Evolutionary conservation across 495 filamentous ascomycete species (phyloP).

Genomic region (Trichocladium antarcticum): DNA sequence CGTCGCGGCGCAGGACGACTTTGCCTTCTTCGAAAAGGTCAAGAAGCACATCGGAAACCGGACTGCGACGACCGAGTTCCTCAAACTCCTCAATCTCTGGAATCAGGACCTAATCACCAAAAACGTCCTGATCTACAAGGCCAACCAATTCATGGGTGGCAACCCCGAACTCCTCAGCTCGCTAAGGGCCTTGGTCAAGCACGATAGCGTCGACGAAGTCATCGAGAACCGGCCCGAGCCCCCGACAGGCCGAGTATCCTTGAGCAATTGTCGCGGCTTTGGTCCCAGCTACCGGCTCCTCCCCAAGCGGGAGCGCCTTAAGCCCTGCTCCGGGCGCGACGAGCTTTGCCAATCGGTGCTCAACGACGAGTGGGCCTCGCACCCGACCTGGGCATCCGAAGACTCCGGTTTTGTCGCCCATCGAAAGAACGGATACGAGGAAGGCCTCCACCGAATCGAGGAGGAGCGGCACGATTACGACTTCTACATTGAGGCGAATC

Average conservation of each 20-base stretch:
- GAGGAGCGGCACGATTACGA: constrained; percentile 99
- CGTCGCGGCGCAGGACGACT: constrained; percentile 55
- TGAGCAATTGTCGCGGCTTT: constrained; percentile 85
- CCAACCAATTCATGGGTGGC: constrained; percentile 72
- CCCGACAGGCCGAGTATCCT: constrained; percentile 62
- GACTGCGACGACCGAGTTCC: constrained; percentile 80
- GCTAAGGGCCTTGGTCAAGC: constrained; percentile 69
- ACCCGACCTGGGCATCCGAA: constrained; percentile 98
- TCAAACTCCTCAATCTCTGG: constrained; percentile 91
- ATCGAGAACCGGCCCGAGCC: constrained; percentile 66
- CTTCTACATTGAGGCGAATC: constrained; percentile 90
- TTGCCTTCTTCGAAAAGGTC: constrained; percentile 88
- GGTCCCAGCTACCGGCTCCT: constrained; percentile 91
- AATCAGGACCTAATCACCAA: constrained; percentile 82
- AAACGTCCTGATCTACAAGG: constrained; percentile 66
- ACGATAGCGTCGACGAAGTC: constrained; percentile 60
- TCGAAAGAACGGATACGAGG: constrained; percentile 88
- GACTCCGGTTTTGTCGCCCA: constrained; percentile 97
- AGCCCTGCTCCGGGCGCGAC: constrained; percentile 84
- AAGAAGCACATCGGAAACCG: constrained; percentile 95
- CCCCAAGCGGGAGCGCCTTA: constrained; percentile 75
- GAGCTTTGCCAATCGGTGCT: constrained; percentile 82
- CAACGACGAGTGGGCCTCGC: constrained; percentile 97
- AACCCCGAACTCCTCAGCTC: constrained; percentile 77
- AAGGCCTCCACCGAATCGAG: constrained; percentile 88